A percentile compares a stretch with the other conserved stretches of the same genome.
Conservation (phyloP, 176 grass and related monocot genomes). For the Aegilops tauschii region DNA sequence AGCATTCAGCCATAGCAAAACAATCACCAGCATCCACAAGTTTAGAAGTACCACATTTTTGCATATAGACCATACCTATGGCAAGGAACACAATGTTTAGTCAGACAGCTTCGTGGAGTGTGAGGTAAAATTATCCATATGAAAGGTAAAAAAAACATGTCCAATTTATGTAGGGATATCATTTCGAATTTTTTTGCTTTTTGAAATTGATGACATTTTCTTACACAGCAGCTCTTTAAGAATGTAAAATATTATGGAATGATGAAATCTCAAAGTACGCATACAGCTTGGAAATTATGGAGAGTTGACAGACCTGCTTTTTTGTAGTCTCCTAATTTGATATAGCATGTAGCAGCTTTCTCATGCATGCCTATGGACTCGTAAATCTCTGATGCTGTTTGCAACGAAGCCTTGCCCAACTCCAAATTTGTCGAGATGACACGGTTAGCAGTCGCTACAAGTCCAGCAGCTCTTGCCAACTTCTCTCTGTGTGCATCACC, state of each 20-base stretch:
- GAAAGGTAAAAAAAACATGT: neutral
- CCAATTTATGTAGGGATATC: neutral
- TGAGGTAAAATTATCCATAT: neutral
- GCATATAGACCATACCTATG: conserved; percentile 63
- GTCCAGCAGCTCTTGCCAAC: no score
- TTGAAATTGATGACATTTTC: neutral
- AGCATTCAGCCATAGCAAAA: conserved; percentile 45
- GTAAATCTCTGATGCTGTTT: no score
- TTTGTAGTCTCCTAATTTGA: no score
- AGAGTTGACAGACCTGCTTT: no score
- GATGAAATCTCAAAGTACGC: neutral
- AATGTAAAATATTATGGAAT: neutral
- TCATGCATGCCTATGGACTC: no score
- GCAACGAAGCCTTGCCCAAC: no score
- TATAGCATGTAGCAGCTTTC: no score
- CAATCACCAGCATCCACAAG: conserved; percentile 75
- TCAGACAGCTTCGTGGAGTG: neutral
- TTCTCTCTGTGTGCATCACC: no score
- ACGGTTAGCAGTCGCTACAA: no score
- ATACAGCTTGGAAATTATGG: neutral
- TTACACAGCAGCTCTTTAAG: neutral
- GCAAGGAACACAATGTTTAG: neutral
- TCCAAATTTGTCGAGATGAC: no score
- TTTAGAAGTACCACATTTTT: conserved; percentile 64
- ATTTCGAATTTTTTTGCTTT: neutral